phyloP scores from a whole-genome alignment of 1,139 yeast species.

The Kazachstania sp. region DNA sequence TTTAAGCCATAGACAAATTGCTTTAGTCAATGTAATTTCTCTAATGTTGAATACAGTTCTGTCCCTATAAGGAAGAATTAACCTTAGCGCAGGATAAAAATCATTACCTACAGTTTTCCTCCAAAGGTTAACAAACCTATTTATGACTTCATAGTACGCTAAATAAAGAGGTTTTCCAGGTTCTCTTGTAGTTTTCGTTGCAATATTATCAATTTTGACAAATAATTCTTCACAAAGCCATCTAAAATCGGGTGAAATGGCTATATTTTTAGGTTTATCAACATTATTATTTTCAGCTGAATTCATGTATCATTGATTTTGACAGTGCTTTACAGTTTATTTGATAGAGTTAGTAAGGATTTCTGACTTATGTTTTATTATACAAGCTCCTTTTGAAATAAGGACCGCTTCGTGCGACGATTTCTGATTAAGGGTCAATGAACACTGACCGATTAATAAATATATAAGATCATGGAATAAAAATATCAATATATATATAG shows the following conservation, averaged over 20 bases:
- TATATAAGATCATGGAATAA: no score
- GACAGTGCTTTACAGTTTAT: no score
- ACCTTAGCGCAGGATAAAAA: slow-evolving; percentile 56
- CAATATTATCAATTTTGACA: slow-evolving; percentile 21
- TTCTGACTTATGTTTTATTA: no score
- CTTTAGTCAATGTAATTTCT: slow-evolving; percentile 43
- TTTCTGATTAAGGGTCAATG: no score
- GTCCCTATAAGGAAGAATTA: slow-evolving; percentile 58
- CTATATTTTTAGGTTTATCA: slow-evolving; percentile 19
- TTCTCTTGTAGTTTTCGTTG: slow-evolving; percentile 3
- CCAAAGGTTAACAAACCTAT: slow-evolving; percentile 51
- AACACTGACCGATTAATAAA: no score
- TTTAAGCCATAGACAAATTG: slow-evolving; percentile 39
- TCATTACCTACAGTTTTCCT: slow-evolving; percentile 58
- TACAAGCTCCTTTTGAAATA: no score
- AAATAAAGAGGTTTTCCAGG: slow-evolving; percentile 16
- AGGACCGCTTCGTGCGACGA: no score
- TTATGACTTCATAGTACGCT: slow-evolving; percentile 18
- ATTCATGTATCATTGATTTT: neutral
- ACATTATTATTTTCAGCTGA: neutral
- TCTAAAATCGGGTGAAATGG: slow-evolving; percentile 33
- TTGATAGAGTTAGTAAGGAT: no score
- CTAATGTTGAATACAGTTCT: slow-evolving; percentile 44
- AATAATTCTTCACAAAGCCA: slow-evolving; percentile 33
- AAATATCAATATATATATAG: no score